These are phyloP conservation scores for Chrysoporthe puriensis DNA, from an alignment of 2,329 filamentous ascomycete species.

Conservation along the genomic window DNA sequence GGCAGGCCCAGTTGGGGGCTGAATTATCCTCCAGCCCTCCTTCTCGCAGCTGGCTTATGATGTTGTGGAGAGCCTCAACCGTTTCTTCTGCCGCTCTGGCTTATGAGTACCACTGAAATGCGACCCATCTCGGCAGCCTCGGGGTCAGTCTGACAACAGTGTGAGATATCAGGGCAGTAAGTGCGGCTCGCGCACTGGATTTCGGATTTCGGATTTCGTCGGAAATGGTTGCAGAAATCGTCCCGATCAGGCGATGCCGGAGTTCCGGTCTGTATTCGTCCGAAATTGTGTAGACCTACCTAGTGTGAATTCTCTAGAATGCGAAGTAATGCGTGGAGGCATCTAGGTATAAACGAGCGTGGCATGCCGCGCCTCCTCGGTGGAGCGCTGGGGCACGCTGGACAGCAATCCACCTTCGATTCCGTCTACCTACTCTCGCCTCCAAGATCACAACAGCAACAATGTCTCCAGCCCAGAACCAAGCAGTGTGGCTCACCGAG, in stretches of 20 bases:
- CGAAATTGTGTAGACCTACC: not conserved
- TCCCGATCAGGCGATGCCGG: not conserved
- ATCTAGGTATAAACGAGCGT: not conserved
- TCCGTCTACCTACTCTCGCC: not conserved
- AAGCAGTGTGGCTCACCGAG: constrained; percentile 11
- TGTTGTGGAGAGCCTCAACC: no score
- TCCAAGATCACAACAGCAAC: not conserved
- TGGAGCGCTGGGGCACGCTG: no score
- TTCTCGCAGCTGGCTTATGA: no score
- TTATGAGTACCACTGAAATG: no score
- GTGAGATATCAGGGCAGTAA: no score
- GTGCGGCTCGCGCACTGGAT: not conserved
- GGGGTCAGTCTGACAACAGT: no score
- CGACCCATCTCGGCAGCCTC: no score
- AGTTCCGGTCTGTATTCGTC: not conserved
- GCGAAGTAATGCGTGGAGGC: not conserved
- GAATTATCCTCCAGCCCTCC: no score
- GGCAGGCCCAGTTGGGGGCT: no score
- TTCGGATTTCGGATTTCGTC: constrained; percentile 1
- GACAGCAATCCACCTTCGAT: not conserved
- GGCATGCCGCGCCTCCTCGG: not conserved
- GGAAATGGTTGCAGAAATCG: not conserved
- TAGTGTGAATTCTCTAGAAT: not conserved
- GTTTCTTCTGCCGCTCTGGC: no score
- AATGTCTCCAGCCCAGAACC: not conserved